Base-by-base conservation (phyloP, 2,329 filamentous ascomycete genomes). In the Alternaria brassicae region DNA sequence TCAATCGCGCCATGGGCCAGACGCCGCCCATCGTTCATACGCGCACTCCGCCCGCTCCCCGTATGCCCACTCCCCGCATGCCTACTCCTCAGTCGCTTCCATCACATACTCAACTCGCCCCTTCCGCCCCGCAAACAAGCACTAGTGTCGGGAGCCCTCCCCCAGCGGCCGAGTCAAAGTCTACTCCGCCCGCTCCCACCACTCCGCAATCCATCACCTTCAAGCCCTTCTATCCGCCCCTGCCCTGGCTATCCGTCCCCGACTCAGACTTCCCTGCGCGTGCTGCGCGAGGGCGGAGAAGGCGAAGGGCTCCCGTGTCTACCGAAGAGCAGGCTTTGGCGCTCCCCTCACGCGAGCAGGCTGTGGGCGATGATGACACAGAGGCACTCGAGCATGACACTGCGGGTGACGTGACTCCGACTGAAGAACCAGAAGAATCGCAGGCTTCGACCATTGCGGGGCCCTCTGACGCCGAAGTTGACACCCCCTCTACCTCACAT, bases 161-260 rank as follows among this genome's bases (percentile, higher is more conserved):
- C 12, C 58, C 64, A 1, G 54, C 48, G 7, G 58, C 48, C 39
- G 69, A 69, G 41, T 54, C 63, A 28, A 67, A 69, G 61, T 58
- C 67, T n/a, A 53, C 44, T 10, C 61, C 59, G 32, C 30, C 59
- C 9, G 48, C 60, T 10, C 60, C 63, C 15, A 62, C 67, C n/a
- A 45, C 66, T 9, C 67, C 70, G 15, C 70, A 71, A 42, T 68
- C 68, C 23, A 62, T 70, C 8, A 63, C 67, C 7, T 68, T 68
- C 51, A 80, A 79, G 70, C 82, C 83, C 2, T 86, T 81, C 70
- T 80, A 81, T 60, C 82, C 85, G 58, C 78, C 80, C 12, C 76
- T 89, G 19, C 87, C 87, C 10, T 89, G 86, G 86, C 80, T 86
- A 32, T 89, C 86, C 12, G 81, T 84, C 27, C 81, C 84, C 15